Evolutionary conservation across 2,329 filamentous ascomycete genomes (phyloP).

Genomic region (Orbilia quercus): DNA sequence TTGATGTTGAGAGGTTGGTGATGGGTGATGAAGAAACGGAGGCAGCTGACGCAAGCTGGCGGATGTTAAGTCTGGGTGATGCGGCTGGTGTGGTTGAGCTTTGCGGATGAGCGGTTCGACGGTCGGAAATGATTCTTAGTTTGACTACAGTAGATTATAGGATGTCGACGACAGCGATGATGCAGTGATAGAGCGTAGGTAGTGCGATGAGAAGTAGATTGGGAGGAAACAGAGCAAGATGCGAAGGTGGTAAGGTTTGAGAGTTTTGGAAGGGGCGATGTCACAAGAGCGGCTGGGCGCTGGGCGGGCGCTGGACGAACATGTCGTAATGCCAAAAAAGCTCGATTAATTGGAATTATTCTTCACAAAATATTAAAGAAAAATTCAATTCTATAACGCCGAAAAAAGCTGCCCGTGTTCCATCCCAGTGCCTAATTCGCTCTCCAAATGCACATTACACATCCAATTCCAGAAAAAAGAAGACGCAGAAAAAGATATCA

Average conservation of each 20-base stretch:
- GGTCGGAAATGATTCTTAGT: constrained; percentile 9
- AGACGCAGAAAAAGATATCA: not conserved
- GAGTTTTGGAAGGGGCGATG: constrained; percentile 32
- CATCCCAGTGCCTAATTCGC: not conserved
- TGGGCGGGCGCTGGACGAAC: too few species aligned
- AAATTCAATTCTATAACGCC: too few species aligned
- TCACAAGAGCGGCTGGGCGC: constrained; percentile 5
- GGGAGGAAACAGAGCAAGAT: not conserved
- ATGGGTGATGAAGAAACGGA: constrained; percentile 11
- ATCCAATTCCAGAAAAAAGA: not conserved
- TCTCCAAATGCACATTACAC: not conserved
- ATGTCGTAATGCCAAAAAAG: too few species aligned
- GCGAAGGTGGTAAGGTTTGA: constrained; percentile 34
- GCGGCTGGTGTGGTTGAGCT: constrained; percentile 7
- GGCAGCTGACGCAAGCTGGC: constrained; percentile 56
- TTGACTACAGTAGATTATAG: not conserved
- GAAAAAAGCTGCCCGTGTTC: too few species aligned
- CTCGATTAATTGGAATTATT: too few species aligned
- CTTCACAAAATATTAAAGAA: too few species aligned
- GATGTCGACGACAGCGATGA: not conserved
- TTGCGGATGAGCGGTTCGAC: not conserved
- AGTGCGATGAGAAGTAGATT: constrained; percentile 17
- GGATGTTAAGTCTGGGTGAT: constrained; percentile 23
- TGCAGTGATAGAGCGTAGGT: not conserved
- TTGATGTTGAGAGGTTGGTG: constrained; percentile 21